phyloP scores from a whole-genome alignment of 805 yeast species.

The Ogataea nakhonphanomensis region DNA sequence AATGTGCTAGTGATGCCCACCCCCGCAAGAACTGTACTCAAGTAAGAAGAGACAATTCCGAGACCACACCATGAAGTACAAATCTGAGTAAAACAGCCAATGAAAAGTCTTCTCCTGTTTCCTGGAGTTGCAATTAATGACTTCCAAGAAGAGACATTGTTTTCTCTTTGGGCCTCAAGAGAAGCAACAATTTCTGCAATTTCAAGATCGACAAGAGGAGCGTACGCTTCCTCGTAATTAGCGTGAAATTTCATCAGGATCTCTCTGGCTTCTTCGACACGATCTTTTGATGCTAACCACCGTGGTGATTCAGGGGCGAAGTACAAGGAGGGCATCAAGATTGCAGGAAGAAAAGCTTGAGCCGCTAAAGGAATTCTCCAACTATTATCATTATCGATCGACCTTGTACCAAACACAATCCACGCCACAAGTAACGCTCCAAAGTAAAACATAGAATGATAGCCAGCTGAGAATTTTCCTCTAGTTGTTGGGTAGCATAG shows the following conservation, averaged over 20 bases:
- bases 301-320: constrained; percentile 40
- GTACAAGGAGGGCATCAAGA: constrained; percentile 30
- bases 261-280: constrained; percentile 31
- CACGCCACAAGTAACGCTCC: constrained; percentile 42
- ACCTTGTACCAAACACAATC: constrained; percentile 40
- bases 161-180: constrained; percentile 31
- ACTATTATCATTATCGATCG: constrained; percentile 22
- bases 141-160: constrained; percentile 33
- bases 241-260: constrained; percentile 28
- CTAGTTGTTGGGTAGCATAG: constrained; percentile 36
- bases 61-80: constrained; percentile 43
- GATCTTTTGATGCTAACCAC: constrained; percentile 32
- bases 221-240: constrained; percentile 24
- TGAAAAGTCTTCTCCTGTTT: constrained; percentile 37
- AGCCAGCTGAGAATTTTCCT: constrained; percentile 31
- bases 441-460: constrained; percentile 40
- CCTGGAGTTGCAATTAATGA: constrained; percentile 33
- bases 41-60: constrained; percentile 44
- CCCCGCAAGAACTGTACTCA: constrained; percentile 42
- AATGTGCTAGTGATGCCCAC: constrained; percentile 49
- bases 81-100: constrained; percentile 29
- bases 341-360: constrained; percentile 37
- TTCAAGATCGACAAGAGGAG: constrained; percentile 35
- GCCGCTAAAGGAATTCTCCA: constrained; percentile 42
- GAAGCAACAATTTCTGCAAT: constrained; percentile 36